phyloP scores from a whole-genome alignment of 805 yeast genomes.

The Ogataea trehaloabstinens region DNA sequence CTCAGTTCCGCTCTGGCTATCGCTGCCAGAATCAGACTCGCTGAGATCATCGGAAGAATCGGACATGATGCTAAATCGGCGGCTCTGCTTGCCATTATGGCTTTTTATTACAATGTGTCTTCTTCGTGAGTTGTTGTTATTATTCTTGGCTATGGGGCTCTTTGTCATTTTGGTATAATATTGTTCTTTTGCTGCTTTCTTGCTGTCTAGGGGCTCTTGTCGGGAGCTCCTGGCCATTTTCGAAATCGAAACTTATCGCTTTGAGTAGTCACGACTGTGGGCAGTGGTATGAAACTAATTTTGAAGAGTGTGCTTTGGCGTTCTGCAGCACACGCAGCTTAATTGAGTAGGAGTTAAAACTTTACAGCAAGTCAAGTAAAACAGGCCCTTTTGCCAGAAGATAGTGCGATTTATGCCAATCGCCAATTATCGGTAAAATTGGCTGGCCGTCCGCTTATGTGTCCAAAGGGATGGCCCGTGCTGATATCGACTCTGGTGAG shows the following conservation, averaged over 20 bases:
- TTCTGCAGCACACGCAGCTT: background rate
- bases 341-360: no score
- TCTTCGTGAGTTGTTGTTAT: conserved; percentile 20
- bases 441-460: no score
- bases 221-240: conserved; percentile 2
- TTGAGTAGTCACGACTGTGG: background rate
- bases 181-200: background rate
- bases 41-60: conserved; percentile 21
- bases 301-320: background rate
- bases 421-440: no score
- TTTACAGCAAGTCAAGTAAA: no score
- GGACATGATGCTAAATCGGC: conserved; percentile 27
- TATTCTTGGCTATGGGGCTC: conserved; percentile 22
- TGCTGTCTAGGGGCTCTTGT: background rate
- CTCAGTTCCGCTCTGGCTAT: conserved; percentile 22
- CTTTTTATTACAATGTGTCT: background rate
- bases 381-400: no score
- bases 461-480: no score
- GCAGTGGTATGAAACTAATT: background rate
- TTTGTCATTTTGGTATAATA: conserved; percentile 18
- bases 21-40: conserved; percentile 22
- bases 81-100: background rate
- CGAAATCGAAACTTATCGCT: background rate
- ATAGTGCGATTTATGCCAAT: no score
- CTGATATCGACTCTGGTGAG: no score